Base-by-base conservation (phyloP, 2,329 filamentous ascomycete genomes). In the Arachnopeziza araneosa region DNA sequence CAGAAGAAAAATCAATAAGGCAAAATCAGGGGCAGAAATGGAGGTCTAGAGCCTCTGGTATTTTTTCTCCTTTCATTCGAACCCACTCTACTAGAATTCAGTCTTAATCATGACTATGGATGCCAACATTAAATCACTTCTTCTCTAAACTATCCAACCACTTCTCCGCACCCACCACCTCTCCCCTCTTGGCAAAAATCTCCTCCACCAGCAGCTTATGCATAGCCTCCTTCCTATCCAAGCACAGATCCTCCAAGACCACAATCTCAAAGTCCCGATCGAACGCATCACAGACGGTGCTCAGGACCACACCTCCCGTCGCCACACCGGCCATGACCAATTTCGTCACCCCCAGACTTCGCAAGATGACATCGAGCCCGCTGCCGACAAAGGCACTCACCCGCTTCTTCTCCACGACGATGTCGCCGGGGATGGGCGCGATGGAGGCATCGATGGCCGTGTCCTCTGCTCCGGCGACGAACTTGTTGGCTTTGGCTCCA, bases 261-360 rank as follows among this genome's bases (percentile, higher is more conserved):
- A 68, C 70, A 51, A 76, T 50, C 14, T 60, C 57, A 51, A 74
- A 75, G 60, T 76, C 75, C 59, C 71, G 55, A 65, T 76, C 74
- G 32, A 67, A 68, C 6, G 72, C 74, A 55, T 72, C 66, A 14
- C 71, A 69, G 24, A 75, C 65, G 3, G 74, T 76, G 19, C 73
- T 75, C 21, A 76, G 62, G 8, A 76, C 74, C 12, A 71, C 73
- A 10, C 74, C 74, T 48, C 72, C 70, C 1, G 74, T 75, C 24
- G 64, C 68, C 19, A 76, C 30, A 1, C 75, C 74, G 0, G 64
- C 67, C 12, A 76, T n/a, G 6, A 74, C 70, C n/a, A 76, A 51
- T 22, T 63, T 64, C 22, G 70, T 60, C 0, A 69, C 65, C 1
- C 64, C 67, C 22, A 68, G 59, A 24, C 69, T 68, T 6, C 73